Base-by-base conservation (phyloP, 208 protist species). In the Dictyostelium gargantuum region DNA sequence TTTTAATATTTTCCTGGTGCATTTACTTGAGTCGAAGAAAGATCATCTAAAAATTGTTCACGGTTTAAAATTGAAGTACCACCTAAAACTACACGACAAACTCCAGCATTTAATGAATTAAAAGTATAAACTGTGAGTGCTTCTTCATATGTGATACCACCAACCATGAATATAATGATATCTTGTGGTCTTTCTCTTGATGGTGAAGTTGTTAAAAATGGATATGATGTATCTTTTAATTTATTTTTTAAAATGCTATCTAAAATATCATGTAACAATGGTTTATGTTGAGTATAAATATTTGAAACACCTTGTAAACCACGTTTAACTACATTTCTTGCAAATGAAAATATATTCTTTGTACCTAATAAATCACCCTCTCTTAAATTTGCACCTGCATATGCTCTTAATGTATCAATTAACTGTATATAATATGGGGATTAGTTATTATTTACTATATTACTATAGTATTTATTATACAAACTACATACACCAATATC, bases 221-320 rank as follows among this genome's bases (percentile, higher is more conserved):
- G 58, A 93, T 93, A 89, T 2, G 63, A 94, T 50, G 68, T 63
- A 19, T 96, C 94, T 26, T 76, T 82, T n/a, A 98, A 92, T 75
- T 95, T 97, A 17, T 93, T 91, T 26, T 97, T 97, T 2, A 93
- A 38, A 19, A 97, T 44, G 40, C 61, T 5, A 42, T 97, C 94
- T 46, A 99, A 84, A 5, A 97, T 98, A 44, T 96, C 70, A 2
- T 46, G 40, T 21, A 89, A 40, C 3, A 89, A 91, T 23, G 98
- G 98, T 94, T 98, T 96, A 94, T 99, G 99, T 95, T 99, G 98
- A 2, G 98, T 99, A 96, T 99, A 99, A 35, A 99, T 98, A 92
- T 99, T 99, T n/a, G 97, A 96, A 35, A 98, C 98, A 82, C 96
- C 97, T 95, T 97, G 46, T 23, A 96, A 44, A 75, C 52, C 48